Percentiles rank a stretch among this genome's conserved stretches.
Evolutionary conservation across 2,329 filamentous ascomycete species (phyloP).

Genomic region (Sporothrix mexicana): DNA sequence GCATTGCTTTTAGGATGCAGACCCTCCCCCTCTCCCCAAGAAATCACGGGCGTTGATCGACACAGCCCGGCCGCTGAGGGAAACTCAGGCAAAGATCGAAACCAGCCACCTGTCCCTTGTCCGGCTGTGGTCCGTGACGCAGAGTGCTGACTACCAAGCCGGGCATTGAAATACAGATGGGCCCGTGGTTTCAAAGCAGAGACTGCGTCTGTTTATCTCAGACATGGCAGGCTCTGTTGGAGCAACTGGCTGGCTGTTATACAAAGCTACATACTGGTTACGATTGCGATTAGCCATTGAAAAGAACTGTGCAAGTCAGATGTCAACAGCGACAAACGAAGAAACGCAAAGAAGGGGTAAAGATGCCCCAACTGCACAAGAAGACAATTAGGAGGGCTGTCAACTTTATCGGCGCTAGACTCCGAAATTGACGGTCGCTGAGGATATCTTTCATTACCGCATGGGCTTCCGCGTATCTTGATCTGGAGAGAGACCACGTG

Average conservation of each 20-base stretch:
- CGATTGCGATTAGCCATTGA: too few relatives aligned
- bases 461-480: constrained; percentile 31
- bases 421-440: not conserved
- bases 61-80: not conserved
- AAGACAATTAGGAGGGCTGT: not conserved
- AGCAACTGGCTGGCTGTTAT: not conserved
- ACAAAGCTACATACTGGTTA: too few relatives aligned
- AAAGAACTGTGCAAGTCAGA: too few relatives aligned
- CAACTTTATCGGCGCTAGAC: constrained; percentile 12
- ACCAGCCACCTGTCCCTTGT: constrained; percentile 25
- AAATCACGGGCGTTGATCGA: constrained; percentile 16
- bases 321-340: not conserved
- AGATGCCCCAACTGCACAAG: not conserved
- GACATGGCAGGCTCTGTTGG: not conserved
- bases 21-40: not conserved
- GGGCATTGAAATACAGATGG: constrained; percentile 21
- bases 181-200: constrained; percentile 28
- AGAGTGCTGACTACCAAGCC: constrained; percentile 1
- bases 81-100: constrained; percentile 28
- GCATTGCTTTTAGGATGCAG: not conserved
- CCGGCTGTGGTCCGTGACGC: not conserved
- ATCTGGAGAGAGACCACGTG: constrained; percentile 34
- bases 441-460: not conserved
- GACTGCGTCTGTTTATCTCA: constrained; percentile 5
- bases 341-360: not conserved